Evolutionary conservation across 176 grass and related monocot genomes (phyloP).

Genomic region (Thalia dealbata): DNA sequence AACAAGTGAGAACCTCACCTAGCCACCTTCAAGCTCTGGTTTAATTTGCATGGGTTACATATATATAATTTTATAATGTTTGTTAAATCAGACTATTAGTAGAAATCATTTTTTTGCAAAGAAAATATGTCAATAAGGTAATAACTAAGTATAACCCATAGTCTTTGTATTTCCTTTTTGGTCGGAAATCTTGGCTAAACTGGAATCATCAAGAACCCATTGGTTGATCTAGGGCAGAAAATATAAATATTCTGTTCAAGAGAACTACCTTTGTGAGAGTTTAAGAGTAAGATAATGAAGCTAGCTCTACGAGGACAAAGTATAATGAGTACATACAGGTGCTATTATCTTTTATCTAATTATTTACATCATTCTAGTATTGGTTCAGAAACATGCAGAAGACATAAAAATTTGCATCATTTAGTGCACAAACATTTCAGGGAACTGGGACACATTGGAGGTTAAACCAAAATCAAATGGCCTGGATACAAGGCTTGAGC

Average conservation of each 20-base stretch:
- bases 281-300: neutral
- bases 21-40: neutral
- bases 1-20: neutral
- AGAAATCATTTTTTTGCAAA: neutral
- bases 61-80: no score
- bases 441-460: constrained; percentile 94
- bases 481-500: constrained; percentile 76
- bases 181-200: neutral
- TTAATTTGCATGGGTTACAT: no score
- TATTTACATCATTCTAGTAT: neutral
- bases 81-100: neutral
- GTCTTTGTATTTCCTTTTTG: neutral
- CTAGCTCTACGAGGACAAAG: neutral
- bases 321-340: neutral
- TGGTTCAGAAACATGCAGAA: neutral
- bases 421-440: constrained; percentile 16
- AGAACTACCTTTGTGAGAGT: neutral
- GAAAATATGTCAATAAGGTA: neutral
- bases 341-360: neutral
- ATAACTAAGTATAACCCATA: neutral
- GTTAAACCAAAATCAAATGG: constrained; percentile 86
- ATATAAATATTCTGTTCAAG: neutral
- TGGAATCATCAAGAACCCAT: neutral
- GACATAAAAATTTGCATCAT: neutral
- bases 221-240: neutral